Conservation (phyloP, 2,329 filamentous ascomycete species). For the Didymosphaeria variabile region DNA sequence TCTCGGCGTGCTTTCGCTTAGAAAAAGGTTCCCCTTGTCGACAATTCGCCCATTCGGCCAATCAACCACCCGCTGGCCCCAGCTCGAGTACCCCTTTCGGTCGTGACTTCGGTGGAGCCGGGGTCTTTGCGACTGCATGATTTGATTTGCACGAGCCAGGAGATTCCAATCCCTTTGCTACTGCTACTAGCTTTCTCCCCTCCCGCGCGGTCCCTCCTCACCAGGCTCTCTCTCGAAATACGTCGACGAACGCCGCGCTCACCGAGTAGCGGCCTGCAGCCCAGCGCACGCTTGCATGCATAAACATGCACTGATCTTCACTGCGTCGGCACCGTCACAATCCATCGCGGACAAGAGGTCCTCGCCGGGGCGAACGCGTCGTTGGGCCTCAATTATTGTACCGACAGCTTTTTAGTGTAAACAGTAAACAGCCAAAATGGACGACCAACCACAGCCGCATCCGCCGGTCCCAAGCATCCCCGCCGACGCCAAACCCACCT, state of each 20-base stretch:
- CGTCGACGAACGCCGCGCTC: slow-evolving; percentile 6
- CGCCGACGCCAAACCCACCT: slow-evolving; percentile 21
- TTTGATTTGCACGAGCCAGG: slow-evolving; percentile 17
- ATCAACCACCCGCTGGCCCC: slow-evolving; percentile 1
- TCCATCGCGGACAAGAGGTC: slow-evolving; percentile 3
- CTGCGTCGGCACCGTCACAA: slow-evolving; percentile 10
- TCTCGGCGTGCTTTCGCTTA: slow-evolving; percentile 7
- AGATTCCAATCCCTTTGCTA: slow-evolving; percentile 7
- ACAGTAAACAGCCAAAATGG: slow-evolving; percentile 32
- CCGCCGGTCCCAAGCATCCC: slow-evolving; percentile 30
- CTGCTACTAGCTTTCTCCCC: neutral
- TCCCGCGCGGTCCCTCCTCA: slow-evolving; percentile 2
- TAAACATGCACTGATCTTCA: slow-evolving; percentile 20
- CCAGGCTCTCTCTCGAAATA: neutral
- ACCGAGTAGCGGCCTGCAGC: slow-evolving; percentile 8
- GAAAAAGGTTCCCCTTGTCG: slow-evolving; percentile 3
- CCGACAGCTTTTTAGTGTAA: neutral
- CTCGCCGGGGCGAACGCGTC: slow-evolving; percentile 10
- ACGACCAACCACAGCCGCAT: slow-evolving; percentile 29
- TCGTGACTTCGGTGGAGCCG: neutral
- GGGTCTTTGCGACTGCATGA: slow-evolving; percentile 7
- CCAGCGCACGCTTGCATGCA: slow-evolving; percentile 7
- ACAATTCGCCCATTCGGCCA: neutral
- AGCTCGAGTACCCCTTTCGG: slow-evolving; percentile 11
- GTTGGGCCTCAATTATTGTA: neutral